Conservation (phyloP, 192 early-diverging fungal genomes). For the Funneliformis mosseae region DNA sequence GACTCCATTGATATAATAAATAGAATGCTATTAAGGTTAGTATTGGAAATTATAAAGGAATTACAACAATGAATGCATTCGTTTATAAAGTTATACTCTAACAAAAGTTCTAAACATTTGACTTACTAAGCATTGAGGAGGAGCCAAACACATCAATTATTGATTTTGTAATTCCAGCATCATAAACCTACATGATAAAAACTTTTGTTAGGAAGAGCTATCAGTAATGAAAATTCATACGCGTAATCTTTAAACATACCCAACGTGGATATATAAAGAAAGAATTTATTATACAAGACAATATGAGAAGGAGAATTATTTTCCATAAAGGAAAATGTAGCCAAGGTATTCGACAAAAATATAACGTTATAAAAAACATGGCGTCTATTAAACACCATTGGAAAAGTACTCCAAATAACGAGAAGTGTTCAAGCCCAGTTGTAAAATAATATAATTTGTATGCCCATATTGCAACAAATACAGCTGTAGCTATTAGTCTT, state of each 20-base stretch:
- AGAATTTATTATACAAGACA: not conserved
- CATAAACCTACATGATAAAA: not conserved
- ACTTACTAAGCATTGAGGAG: slow-evolving; percentile 15
- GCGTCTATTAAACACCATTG: slow-evolving; percentile 4
- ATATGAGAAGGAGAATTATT: not conserved
- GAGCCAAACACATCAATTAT: not conserved
- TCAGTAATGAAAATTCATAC: not conserved
- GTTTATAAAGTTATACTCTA: not conserved
- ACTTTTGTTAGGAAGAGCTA: not conserved
- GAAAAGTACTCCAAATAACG: not conserved
- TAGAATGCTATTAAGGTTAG: not conserved
- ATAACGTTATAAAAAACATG: not conserved
- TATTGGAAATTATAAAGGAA: not conserved
- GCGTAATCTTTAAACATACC: slow-evolving; percentile 17
- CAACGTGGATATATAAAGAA: slow-evolving; percentile 16
- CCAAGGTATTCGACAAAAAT: slow-evolving; percentile 28
- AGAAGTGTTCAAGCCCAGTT: not conserved
- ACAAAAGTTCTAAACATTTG: not conserved
- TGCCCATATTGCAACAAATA: not conserved
- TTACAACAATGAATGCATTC: not conserved
- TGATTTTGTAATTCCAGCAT: slow-evolving; percentile 4
- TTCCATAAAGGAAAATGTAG: not conserved
- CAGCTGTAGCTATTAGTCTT: not conserved
- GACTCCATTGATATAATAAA: slow-evolving; percentile 8
- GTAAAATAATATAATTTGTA: not conserved